A percentile compares a stretch with the other conserved stretches of the same genome.
These are phyloP conservation scores for Penicillium sp. DNA, from an alignment of 2,329 filamentous ascomycete species.

Conservation along the genomic window DNA sequence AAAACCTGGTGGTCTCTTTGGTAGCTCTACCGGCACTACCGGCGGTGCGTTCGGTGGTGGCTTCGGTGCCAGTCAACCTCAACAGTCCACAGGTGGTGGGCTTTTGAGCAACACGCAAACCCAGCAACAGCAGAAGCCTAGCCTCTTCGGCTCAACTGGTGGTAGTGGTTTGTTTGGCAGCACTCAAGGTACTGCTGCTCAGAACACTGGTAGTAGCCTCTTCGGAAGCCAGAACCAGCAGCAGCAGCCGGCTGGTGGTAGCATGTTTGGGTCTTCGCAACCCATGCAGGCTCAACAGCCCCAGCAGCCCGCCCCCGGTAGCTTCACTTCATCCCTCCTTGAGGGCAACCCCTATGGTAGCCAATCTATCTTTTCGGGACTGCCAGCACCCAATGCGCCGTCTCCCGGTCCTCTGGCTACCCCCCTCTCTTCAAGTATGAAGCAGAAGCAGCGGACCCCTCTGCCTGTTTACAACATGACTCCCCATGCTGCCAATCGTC, in stretches of 20 bases:
- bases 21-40: conserved; percentile 23
- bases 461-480: conserved; percentile 86
- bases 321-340: conserved; percentile 74
- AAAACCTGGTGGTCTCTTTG: conserved; percentile 25
- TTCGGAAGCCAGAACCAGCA: conserved; percentile 52
- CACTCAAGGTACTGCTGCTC: conserved; percentile 24
- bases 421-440: conserved; percentile 74
- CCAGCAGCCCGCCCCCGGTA: conserved; percentile 44
- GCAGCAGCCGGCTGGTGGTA: conserved; percentile 36
- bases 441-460: conserved; percentile 75
- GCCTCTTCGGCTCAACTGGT: conserved; percentile 51
- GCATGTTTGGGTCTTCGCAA: conserved; percentile 57
- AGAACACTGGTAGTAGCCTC: conserved; percentile 52
- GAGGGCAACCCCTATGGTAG: conserved; percentile 90
- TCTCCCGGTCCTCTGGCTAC: conserved; percentile 89
- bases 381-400: conserved; percentile 63
- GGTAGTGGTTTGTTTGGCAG: conserved; percentile 49
- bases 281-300: conserved; percentile 46
- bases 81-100: conserved; percentile 39
- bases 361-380: conserved; percentile 76
- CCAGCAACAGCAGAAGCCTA: conserved; percentile 58
- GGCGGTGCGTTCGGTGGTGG: conserved; percentile 32
- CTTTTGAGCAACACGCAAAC: conserved; percentile 48
- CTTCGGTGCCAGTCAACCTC: conserved; percentile 48
- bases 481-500: conserved; percentile 74